These are phyloP conservation scores for Plasmodium vinckei DNA, from an alignment of 169 alveolate species.

Conservation along the genomic window DNA sequence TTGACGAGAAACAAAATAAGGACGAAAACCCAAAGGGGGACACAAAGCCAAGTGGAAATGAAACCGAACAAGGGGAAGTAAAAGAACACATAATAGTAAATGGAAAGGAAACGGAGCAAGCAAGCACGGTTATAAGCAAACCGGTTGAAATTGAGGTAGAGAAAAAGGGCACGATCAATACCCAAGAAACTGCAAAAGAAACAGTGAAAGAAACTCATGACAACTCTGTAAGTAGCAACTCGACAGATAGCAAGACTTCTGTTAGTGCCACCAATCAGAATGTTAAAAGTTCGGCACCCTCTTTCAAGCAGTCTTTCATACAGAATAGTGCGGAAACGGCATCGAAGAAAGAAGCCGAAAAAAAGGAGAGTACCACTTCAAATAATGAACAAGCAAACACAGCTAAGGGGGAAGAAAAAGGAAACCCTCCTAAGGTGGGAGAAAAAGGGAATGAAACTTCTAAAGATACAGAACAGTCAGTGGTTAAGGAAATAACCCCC, in stretches of 20 bases:
- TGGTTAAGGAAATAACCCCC: slow-evolving; percentile 57
- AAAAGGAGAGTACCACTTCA: not conserved
- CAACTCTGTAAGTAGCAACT: not conserved
- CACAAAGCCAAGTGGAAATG: not conserved
- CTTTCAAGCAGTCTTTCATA: not conserved
- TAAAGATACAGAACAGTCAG: slow-evolving; percentile 34
- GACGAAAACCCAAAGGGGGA: not conserved
- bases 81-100: not conserved
- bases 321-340: slow-evolving; percentile 3
- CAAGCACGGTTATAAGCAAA: not conserved
- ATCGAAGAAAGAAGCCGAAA: slow-evolving; percentile 1
- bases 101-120: not conserved
- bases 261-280: no score
- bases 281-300: not conserved
- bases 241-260: not conserved
- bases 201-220: not conserved
- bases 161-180: not conserved
- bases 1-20: slow-evolving; percentile 1
- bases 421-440: not conserved
- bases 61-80: not conserved
- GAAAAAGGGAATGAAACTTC: not conserved
- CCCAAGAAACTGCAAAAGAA: not conserved
- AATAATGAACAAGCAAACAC: not conserved
- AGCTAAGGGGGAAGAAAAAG: not conserved
- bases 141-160: no score